A percentile compares a stretch with the other conserved stretches of the same genome.
Conservation (phyloP, 441 rosid genomes). For the Rhodomyrtus psidioides region DNA sequence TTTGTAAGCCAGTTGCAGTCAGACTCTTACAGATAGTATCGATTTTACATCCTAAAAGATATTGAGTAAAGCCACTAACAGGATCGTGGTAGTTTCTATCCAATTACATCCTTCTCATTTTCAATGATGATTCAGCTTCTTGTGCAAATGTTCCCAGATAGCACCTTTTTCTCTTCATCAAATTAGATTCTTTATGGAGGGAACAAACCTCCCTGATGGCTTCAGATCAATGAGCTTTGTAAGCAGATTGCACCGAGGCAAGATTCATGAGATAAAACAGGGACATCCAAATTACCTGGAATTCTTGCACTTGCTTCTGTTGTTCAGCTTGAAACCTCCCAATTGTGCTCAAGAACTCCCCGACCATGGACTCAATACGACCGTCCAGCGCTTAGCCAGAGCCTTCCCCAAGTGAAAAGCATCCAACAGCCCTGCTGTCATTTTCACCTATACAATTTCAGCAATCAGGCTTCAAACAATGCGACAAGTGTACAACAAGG, state of each 20-base stretch:
- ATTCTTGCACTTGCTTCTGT: conserved; percentile 78
- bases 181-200: neutral
- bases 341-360: conserved; percentile 61
- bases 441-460: conserved; percentile 36
- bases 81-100: neutral
- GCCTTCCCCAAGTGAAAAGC: conserved; percentile 88
- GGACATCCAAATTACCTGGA: conserved; percentile 38
- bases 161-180: neutral
- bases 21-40: neutral
- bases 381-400: conserved; percentile 63
- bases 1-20: neutral
- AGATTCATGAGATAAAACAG: neutral
- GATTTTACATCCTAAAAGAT: neutral
- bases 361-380: conserved; percentile 61
- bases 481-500: neutral
- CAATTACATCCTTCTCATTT: neutral
- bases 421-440: conserved; percentile 56
- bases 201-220: neutral
- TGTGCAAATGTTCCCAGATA: neutral
- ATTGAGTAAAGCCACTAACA: neutral
- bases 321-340: conserved; percentile 83
- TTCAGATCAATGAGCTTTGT: neutral
- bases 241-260: neutral
- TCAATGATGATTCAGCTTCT: neutral
- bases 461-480: neutral